Evolutionary conservation across 768 basidiomycete genomes (phyloP).

Genomic region (Suillus subalutaceus): DNA sequence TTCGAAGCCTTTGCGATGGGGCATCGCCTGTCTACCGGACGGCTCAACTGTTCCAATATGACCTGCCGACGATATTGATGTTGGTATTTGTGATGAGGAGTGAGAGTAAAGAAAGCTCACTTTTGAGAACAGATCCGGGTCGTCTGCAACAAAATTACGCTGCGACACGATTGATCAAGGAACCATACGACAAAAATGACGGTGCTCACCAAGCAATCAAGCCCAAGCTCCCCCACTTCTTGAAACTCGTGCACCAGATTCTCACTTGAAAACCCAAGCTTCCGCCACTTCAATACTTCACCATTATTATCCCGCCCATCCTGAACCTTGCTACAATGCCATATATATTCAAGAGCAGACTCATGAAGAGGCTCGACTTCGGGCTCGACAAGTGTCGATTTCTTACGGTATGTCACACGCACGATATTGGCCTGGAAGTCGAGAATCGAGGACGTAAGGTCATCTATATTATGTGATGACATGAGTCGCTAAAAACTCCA

Average conservation of each 20-base stretch:
- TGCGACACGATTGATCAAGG: conserved; percentile 25
- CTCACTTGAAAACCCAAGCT: conserved; percentile 78
- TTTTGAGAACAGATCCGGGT: conserved; percentile 76
- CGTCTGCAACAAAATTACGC: conserved; percentile 69
- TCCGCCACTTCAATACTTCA: conserved; percentile 66
- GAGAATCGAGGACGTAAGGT: conserved; percentile 80
- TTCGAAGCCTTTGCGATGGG: conserved; percentile 84
- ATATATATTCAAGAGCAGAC: conserved; percentile 64
- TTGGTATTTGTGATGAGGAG: not conserved
- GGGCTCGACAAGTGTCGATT: conserved; percentile 76
- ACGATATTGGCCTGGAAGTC: conserved; percentile 89
- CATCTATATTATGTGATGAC: conserved; percentile 80
- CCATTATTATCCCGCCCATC: conserved; percentile 55
- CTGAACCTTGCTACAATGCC: conserved; percentile 60
- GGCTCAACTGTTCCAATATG: conserved; percentile 77
- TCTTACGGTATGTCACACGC: conserved; percentile 78
- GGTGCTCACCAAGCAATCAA: conserved; percentile 75
- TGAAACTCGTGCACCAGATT: conserved; percentile 76
- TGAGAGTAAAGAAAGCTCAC: conserved; percentile 35
- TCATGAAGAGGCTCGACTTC: conserved; percentile 61
- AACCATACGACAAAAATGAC: conserved; percentile 3
- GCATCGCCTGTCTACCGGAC: conserved; percentile 74
- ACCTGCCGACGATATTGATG: conserved; percentile 46
- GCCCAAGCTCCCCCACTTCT: conserved; percentile 77
- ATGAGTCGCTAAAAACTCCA: conserved; percentile 64